These are phyloP conservation scores for Dactylellina leptospora DNA, from an alignment of 2,329 filamentous ascomycete species.

Conservation along the genomic window DNA sequence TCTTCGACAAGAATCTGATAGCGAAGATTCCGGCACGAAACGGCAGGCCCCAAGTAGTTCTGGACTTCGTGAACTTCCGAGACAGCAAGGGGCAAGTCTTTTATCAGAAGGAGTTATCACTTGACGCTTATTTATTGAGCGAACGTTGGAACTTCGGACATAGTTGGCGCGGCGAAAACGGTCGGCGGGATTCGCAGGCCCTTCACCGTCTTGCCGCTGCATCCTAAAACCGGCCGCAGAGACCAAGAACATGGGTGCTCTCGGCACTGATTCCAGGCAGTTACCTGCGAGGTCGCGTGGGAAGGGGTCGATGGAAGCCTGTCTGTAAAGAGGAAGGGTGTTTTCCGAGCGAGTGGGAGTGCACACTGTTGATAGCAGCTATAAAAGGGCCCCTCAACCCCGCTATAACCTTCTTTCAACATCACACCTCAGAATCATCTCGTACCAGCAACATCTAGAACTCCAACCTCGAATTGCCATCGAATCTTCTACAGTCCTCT, in stretches of 20 bases:
- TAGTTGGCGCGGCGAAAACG: constrained; percentile 10
- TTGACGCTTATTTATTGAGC: background rate
- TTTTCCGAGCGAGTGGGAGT: background rate
- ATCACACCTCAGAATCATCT: constrained; percentile 1
- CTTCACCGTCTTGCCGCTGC: background rate
- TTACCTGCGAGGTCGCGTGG: constrained; percentile 14
- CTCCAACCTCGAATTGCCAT: background rate
- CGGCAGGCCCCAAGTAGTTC: background rate
- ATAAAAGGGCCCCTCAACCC: constrained; percentile 39
- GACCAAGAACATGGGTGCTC: background rate
- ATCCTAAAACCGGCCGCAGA: constrained; percentile 39
- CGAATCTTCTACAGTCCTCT: background rate
- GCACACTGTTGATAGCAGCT: background rate
- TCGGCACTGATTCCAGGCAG: constrained; percentile 3
- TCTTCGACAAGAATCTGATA: constrained; percentile 1
- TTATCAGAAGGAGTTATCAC: too few relatives aligned
- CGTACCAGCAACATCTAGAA: background rate
- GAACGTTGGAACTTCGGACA: constrained; percentile 15
- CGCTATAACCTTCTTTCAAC: constrained; percentile 15
- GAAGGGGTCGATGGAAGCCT: background rate
- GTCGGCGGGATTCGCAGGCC: constrained; percentile 30
- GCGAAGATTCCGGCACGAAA: constrained; percentile 10
- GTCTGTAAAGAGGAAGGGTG: constrained; percentile 11
- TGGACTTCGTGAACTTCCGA: too few relatives aligned
- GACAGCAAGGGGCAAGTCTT: too few relatives aligned